Conservation (phyloP, 179 eudicot species). For the Spergularia azorica region DNA sequence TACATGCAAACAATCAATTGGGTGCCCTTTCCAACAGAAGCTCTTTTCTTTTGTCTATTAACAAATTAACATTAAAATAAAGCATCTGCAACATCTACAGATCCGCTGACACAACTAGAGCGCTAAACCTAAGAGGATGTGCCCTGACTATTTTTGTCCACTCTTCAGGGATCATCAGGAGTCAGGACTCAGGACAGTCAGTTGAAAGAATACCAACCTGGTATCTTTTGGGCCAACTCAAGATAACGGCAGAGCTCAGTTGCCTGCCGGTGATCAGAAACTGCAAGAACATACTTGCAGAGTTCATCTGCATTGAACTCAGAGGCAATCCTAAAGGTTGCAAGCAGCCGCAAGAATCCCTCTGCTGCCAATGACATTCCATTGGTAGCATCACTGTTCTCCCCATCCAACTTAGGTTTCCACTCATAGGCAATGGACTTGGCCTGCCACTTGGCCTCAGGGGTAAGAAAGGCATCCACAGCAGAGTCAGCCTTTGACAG, state of each 20-base stretch:
- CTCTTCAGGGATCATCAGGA: constrained; percentile 30
- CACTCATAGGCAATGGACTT: constrained; percentile 64
- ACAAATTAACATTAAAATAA: constrained; percentile 4
- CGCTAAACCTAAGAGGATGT: constrained; percentile 23
- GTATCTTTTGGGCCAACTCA: constrained; percentile 64
- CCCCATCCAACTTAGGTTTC: constrained; percentile 60
- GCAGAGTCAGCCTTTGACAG: constrained; percentile 50
- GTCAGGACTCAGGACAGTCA: constrained; percentile 32
- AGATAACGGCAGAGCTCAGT: constrained; percentile 79
- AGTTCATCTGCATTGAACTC: constrained; percentile 65
- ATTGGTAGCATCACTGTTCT: constrained; percentile 57
- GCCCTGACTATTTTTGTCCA: constrained; percentile 20
- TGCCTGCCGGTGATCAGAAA: constrained; percentile 61
- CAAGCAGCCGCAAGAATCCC: constrained; percentile 72
- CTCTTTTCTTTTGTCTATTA: background rate
- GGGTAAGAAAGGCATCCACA: constrained; percentile 45
- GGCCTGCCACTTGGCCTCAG: constrained; percentile 64
- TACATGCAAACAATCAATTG: constrained; percentile 7
- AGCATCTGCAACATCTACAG: constrained; percentile 9
- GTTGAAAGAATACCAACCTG: constrained; percentile 72
- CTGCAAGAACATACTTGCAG: constrained; percentile 69
- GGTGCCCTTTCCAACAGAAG: background rate
- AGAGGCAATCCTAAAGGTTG: constrained; percentile 70
- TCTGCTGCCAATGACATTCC: constrained; percentile 65
- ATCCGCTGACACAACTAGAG: constrained; percentile 12